Evolutionary conservation across 768 basidiomycete species (phyloP).

Genomic region (Calocera cornea): DNA sequence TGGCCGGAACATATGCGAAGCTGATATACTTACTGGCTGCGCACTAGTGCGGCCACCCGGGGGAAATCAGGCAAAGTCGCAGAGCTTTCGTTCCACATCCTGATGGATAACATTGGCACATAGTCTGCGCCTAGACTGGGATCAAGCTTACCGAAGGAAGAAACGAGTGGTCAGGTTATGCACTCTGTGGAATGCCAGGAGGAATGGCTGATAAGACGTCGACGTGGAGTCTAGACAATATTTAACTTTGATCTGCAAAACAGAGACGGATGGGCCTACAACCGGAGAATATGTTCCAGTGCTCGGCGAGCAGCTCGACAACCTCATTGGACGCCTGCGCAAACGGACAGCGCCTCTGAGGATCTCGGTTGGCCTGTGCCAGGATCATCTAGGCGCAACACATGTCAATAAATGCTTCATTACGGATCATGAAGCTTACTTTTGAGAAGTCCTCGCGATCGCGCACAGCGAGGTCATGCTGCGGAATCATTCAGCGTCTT

Average conservation of each 20-base stretch:
- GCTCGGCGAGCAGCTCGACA: constrained; percentile 67
- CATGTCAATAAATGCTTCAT: constrained; percentile 11
- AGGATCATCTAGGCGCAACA: constrained; percentile 44
- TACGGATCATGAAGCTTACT: constrained; percentile 26
- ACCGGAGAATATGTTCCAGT: constrained; percentile 76
- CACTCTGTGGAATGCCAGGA: constrained; percentile 69
- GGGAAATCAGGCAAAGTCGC: constrained; percentile 63
- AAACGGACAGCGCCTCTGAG: constrained; percentile 66
- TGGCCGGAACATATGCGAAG: background rate
- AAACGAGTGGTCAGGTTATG: constrained; percentile 72
- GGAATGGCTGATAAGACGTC: constrained; percentile 73
- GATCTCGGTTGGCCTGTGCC: constrained; percentile 65
- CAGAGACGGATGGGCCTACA: constrained; percentile 36
- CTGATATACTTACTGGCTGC: constrained; percentile 57
- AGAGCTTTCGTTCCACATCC: constrained; percentile 80
- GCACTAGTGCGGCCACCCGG: constrained; percentile 61
- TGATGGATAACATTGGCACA: constrained; percentile 4
- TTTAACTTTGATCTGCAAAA: constrained; percentile 4
- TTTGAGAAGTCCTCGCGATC: constrained; percentile 64
- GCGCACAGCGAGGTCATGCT: constrained; percentile 55
- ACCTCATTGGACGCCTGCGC: constrained; percentile 75
- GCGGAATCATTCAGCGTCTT: background rate
- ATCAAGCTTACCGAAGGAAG: constrained; percentile 44
- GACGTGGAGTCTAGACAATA: constrained; percentile 53
- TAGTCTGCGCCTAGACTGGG: background rate